Conservation (phyloP, 192 early-diverging fungal genomes). For the Funneliformis geosporum region DNA sequence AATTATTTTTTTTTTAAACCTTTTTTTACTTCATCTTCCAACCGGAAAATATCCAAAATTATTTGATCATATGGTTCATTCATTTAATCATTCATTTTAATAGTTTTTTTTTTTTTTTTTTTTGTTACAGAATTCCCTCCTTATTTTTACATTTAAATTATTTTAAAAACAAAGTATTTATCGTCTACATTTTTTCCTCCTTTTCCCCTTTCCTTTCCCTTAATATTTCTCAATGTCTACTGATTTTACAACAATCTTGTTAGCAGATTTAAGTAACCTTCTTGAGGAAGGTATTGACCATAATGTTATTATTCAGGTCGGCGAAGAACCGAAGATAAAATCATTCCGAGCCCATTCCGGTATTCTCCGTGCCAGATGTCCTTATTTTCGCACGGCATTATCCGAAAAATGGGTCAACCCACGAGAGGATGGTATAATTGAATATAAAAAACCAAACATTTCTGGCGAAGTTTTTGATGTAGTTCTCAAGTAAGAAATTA, state of each 20-base stretch:
- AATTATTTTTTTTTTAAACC: neutral
- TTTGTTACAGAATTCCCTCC: neutral
- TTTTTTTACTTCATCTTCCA: neutral
- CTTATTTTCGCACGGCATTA: conserved; percentile 21
- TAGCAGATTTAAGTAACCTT: conserved; percentile 6
- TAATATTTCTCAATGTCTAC: neutral
- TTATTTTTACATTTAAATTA: neutral
- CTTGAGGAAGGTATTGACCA: conserved; percentile 12
- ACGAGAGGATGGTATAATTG: conserved; percentile 5
- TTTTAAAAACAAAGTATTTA: neutral
- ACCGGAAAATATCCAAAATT: no score
- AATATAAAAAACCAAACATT: conserved; percentile 14
- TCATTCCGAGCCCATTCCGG: conserved; percentile 12
- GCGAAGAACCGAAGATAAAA: conserved; percentile 16
- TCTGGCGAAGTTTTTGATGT: conserved; percentile 18
- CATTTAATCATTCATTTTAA: neutral
- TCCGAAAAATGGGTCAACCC: conserved; percentile 13
- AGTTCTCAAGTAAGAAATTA: conserved; percentile 20
- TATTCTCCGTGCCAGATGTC: conserved; percentile 6
- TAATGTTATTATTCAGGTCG: conserved; percentile 12
- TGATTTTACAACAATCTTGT: conserved; percentile 8
- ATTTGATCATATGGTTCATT: neutral
- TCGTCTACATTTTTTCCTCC: neutral
- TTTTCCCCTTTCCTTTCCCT: no score
- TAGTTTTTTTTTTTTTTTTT: no score